Evolutionary conservation across 2,329 filamentous ascomycete species (phyloP).

Genomic region (Aspergillus sp.): DNA sequence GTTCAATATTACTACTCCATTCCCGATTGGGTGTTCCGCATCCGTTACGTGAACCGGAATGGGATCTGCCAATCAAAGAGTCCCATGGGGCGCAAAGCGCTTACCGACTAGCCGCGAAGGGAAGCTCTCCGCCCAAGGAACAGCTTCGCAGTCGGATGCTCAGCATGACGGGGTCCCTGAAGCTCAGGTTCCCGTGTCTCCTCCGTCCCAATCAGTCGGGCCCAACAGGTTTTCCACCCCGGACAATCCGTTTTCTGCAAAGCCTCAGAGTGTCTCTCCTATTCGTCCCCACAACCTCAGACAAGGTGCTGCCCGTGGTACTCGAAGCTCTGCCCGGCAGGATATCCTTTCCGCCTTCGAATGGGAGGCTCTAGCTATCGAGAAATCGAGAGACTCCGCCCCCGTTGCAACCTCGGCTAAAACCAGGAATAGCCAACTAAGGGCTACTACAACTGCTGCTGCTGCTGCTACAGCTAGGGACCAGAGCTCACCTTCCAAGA

Average conservation of each 20-base stretch:
- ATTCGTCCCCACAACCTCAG: conserved; percentile 20
- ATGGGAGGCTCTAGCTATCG: conserved; percentile 31
- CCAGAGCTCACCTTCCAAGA: conserved; percentile 4
- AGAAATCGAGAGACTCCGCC: conserved; percentile 18
- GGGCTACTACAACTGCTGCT: background rate
- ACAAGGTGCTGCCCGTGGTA: conserved; percentile 28
- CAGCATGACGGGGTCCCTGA: background rate
- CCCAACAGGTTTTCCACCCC: conserved; percentile 8
- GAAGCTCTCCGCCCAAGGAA: background rate
- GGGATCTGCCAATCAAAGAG: conserved; percentile 21
- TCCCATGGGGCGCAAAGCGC: conserved; percentile 17
- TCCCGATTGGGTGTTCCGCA: conserved; percentile 23
- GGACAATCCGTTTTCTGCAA: background rate
- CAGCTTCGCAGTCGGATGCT: background rate
- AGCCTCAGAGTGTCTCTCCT: conserved; percentile 4
- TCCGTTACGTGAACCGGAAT: conserved; percentile 19
- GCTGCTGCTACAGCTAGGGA: background rate
- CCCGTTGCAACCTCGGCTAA: conserved; percentile 9
- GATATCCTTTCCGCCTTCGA: conserved; percentile 27
- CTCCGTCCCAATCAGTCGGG: conserved; percentile 2
- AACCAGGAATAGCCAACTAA: conserved; percentile 11
- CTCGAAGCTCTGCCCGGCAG: conserved; percentile 22
- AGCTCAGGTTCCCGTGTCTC: conserved; percentile 1
- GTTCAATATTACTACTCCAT: conserved; percentile 2
- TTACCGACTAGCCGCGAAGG: conserved; percentile 15